Conservation (phyloP, 768 basidiomycete species). For the Neoboletus magnificus region DNA sequence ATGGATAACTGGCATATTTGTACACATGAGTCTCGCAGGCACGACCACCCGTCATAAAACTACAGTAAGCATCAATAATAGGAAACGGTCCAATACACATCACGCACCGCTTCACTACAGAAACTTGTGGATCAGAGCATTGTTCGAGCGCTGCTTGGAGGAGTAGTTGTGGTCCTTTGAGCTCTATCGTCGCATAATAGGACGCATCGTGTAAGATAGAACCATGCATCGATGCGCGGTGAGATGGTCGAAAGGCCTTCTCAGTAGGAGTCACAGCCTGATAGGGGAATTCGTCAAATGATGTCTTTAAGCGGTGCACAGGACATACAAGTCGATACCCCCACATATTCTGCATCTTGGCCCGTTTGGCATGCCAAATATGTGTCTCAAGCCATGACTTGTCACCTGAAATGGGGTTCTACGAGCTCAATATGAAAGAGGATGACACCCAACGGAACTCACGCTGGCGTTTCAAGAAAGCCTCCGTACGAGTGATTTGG, state of each 20-base stretch:
- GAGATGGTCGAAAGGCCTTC: constrained; percentile 88
- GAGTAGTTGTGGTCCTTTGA: constrained; percentile 59
- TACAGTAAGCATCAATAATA: constrained; percentile 27
- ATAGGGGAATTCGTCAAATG: not conserved
- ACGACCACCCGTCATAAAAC: constrained; percentile 65
- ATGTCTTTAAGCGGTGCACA: not conserved
- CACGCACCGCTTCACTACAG: constrained; percentile 58
- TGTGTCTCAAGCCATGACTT: constrained; percentile 97
- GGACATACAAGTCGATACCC: constrained; percentile 75
- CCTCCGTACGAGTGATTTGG: constrained; percentile 53
- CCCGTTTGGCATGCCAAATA: constrained; percentile 95
- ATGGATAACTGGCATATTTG: constrained; percentile 59
- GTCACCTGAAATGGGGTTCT: constrained; percentile 46
- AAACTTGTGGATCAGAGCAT: constrained; percentile 65
- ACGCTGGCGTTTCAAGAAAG: constrained; percentile 76
- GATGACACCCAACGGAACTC: constrained; percentile 4
- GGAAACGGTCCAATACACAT: not conserved
- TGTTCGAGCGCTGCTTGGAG: constrained; percentile 50
- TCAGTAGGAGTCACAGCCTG: constrained; percentile 86
- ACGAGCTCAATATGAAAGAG: not conserved
- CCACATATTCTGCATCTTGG: constrained; percentile 93
- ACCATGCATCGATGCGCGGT: constrained; percentile 82
- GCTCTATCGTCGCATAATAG: constrained; percentile 73
- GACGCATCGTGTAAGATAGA: constrained; percentile 90
- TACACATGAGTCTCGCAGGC: constrained; percentile 68